A percentile compares a stretch with the other conserved stretches of the same genome.
phyloP scores from a whole-genome alignment of 108 stramenopile genomes.

The Cyclotella atomus region DNA sequence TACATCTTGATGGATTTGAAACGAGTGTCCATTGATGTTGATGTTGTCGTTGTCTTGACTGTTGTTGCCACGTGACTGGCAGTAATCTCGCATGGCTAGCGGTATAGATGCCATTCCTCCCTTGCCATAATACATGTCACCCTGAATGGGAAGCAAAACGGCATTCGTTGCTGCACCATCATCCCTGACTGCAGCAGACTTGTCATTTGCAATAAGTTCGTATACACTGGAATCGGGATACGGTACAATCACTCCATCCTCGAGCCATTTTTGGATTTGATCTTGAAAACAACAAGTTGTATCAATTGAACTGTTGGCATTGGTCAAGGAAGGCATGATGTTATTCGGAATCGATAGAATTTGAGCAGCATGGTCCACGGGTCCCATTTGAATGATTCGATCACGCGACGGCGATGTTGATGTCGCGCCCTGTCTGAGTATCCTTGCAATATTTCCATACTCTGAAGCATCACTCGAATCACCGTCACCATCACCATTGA shows the following conservation, averaged over 20 bases:
- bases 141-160: conserved; percentile 15
- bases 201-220: conserved; percentile 22
- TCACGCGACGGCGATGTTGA: not conserved
- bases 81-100: conserved; percentile 42
- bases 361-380: conserved; percentile 85
- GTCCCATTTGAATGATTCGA: conserved; percentile 22
- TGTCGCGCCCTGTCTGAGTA: not conserved
- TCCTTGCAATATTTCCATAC: not conserved
- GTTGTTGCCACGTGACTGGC: conserved; percentile 8
- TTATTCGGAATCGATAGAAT: conserved; percentile 49
- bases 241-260: conserved; percentile 44
- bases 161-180: no score
- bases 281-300: conserved; percentile 44
- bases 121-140: conserved; percentile 63
- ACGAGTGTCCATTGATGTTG: not conserved
- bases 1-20: conserved; percentile 67
- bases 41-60: not conserved
- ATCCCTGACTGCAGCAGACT: not conserved
- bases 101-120: conserved; percentile 70
- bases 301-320: not conserved
- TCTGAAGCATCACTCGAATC: not conserved
- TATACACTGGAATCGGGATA: conserved; percentile 58
- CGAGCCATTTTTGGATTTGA: conserved; percentile 74
- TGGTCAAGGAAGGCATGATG: not conserved
- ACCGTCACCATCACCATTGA: not conserved